Evolutionary conservation across 805 yeast genomes (phyloP), one percentile per base, ranked within the genome.

Genomic region (Pichia nanzhaoensis): DNA sequence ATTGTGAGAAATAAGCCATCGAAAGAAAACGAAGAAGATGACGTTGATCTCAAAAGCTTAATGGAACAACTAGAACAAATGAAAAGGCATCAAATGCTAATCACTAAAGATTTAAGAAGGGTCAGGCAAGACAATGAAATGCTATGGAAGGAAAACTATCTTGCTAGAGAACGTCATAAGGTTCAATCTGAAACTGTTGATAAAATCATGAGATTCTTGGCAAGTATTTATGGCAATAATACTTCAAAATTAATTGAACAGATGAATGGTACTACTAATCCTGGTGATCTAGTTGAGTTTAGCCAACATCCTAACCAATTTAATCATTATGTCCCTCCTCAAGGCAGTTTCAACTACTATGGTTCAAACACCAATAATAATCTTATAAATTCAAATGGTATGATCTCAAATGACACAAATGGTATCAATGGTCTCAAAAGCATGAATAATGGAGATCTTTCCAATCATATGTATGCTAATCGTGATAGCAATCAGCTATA

Each of bases 101-200:
- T 93, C 17, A 77, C 88, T 4, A 93, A 89, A 54, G 98, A 93
- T 59, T 69, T 93, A 50, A 70, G 83, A 54, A 73, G 97, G 47
- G 79, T 93, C 33, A 74, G 89, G 47, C 82, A 82, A 49, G 98
- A 93, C 59, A 93, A 91, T 65, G 91, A 87, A 60, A 64, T 87
- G 56, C 66, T 93, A 37, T 93, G 99, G 99, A 82, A 83, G 49
- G 98, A 93, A 59, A 83, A 88, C 56, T 81, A 74, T 59, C 67
- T 80, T 47, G 82, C 91, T 5, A 73, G 97, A 44, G 97, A 91
- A 60, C 77, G 90, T 51, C 86, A 90, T 62, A 78, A 83, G 55
- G 74, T 81, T 30, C 98, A 93, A 60, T 80, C 91, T 34, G 91
- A 85, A 51, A 87, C 96, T 19, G 70, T 93, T 45, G 95, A 89